Percentiles rank a stretch among this genome's conserved stretches.
Evolutionary conservation across 2,329 filamentous ascomycete species (phyloP).

Genomic region (Diaporthe sp.): DNA sequence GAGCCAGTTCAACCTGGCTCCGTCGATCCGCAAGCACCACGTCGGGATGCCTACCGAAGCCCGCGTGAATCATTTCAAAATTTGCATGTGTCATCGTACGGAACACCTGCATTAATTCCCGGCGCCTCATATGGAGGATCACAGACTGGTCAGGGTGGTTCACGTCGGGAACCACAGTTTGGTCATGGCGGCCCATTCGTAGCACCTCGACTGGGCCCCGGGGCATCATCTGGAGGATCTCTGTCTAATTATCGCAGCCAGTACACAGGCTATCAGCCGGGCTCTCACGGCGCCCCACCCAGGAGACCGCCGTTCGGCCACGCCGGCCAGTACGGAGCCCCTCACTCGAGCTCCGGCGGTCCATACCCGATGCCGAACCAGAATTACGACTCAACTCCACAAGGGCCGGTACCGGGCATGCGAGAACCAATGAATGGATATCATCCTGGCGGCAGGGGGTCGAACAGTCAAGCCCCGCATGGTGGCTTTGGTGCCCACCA

Average conservation of each 20-base stretch:
- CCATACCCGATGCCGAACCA: no score
- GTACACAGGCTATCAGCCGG: no score
- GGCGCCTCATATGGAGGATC: background rate
- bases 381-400: no score
- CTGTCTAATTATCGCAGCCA: no score
- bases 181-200: background rate
- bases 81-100: background rate
- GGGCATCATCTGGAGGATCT: no score
- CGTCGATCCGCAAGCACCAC: background rate
- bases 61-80: background rate
- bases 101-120: background rate
- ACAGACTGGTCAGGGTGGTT: background rate
- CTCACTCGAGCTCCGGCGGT: background rate
- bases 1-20: background rate
- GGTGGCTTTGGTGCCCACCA: no score
- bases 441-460: no score
- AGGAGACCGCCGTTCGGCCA: no score
- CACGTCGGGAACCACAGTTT: background rate
- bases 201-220: background rate
- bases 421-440: no score
- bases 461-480: no score
- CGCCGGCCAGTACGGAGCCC: background rate
- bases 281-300: no score
- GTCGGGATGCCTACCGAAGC: background rate
- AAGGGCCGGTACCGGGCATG: no score